These are phyloP conservation scores for Boletus sp. DNA, from an alignment of 1,284 basidiomycete species.

Conservation along the genomic window DNA sequence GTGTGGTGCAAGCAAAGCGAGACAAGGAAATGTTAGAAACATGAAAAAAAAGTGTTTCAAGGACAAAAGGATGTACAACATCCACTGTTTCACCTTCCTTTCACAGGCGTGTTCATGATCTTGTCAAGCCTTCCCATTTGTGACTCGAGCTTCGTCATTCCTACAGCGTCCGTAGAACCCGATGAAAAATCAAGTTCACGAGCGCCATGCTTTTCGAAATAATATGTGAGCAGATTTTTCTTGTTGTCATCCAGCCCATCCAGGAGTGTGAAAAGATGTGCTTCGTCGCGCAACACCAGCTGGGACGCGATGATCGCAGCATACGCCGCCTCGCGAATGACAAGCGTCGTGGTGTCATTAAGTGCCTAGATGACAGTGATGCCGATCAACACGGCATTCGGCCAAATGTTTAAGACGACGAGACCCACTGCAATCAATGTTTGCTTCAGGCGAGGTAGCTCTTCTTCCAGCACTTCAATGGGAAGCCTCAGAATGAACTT, in stretches of 20 bases:
- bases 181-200: constrained; percentile 41
- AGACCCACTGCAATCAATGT: constrained; percentile 64
- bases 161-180: constrained; percentile 32
- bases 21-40: neutral
- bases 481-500: constrained; percentile 77
- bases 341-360: constrained; percentile 65
- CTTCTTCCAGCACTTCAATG: constrained; percentile 79
- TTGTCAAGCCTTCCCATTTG: constrained; percentile 74
- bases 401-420: neutral
- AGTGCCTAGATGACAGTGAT: constrained; percentile 47
- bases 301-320: constrained; percentile 78
- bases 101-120: constrained; percentile 63
- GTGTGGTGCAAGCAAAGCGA: constrained; percentile 2
- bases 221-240: constrained; percentile 80
- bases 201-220: constrained; percentile 79
- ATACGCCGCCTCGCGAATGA: constrained; percentile 77
- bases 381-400: neutral
- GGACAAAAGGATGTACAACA: neutral
- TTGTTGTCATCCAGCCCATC: constrained; percentile 79
- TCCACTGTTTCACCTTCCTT: constrained; percentile 15
- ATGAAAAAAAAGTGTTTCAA: neutral
- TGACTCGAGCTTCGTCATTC: constrained; percentile 65
- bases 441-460: constrained; percentile 66
- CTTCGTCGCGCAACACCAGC: constrained; percentile 72
- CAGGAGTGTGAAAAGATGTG: constrained; percentile 70